Evolutionary conservation across 345 rosid species (phyloP), one percentile per base, ranked within the genome.

Genomic region (Luvunga scandens): DNA sequence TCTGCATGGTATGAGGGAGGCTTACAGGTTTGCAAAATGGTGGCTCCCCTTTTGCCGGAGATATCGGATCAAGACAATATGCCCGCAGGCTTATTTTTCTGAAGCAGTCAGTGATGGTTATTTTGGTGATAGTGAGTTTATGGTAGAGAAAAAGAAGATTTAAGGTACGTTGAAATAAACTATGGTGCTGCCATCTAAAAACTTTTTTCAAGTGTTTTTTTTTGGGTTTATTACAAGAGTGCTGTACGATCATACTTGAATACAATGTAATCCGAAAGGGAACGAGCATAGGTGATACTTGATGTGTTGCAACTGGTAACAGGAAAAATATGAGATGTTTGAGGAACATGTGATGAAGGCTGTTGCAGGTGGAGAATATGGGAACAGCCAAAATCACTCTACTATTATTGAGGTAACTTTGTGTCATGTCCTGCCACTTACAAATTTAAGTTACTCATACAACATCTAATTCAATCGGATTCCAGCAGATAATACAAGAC

Each of bases 21-120:
- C 89, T 21, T 80, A 69, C 34, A 66, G 10, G 33, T 87, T 90
- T 57, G 89, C 89, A 1, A 80, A 73, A 77, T 33, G 18, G 45
- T 90, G 93, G 93, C 66, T 88, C n/a, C 88, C 91, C 16, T 90
- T 85, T 76, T 88, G 93, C 68, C 79, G 69, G 76, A 83, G 27
- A 50, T 50, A 50, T 50, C 7, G 0, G 16, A 50, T 50, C 2
- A 18, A 50, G 21, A 50, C 21, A 50, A 50, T 50, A 50, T 50
- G 56, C 21, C 56, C 21, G 4, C 56, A 50, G 7, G 79, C 68
- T 65, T 84, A 67, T 74, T 82, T 87, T 72, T 61, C 76, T 60
- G 73, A 38, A 31, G 38, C 64, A 30, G 81, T 77, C 19, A 66
- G 36, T 6, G 79, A 28, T 57, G 42, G 28, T 18, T 27, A 16